Evolutionary conservation across 306 rosid genomes (phyloP).

Genomic region (Canavalia gladiata): DNA sequence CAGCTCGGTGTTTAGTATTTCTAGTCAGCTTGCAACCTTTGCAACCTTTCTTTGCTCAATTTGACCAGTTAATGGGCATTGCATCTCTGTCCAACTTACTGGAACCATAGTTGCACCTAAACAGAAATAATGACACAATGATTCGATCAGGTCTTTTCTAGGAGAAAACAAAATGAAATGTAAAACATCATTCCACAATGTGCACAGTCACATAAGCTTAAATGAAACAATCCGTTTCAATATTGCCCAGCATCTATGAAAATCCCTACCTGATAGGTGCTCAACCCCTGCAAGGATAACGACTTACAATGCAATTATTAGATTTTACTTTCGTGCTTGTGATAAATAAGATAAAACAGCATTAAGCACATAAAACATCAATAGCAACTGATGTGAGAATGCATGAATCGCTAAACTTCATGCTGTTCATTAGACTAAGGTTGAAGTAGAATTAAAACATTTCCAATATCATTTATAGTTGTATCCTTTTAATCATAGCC

Average conservation of each 20-base stretch:
- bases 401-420: slow-evolving; percentile 22
- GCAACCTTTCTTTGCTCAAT: slow-evolving; percentile 93
- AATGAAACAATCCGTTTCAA: slow-evolving; percentile 18
- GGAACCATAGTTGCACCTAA: slow-evolving; percentile 87
- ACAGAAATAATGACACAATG: slow-evolving; percentile 35
- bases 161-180: neutral
- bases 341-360: slow-evolving; percentile 4
- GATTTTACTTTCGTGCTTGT: slow-evolving; percentile 3
- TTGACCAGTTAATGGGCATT: slow-evolving; percentile 86
- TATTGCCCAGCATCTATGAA: slow-evolving; percentile 7
- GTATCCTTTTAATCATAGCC: neutral
- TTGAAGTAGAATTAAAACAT: slow-evolving; percentile 24
- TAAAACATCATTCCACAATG: neutral
- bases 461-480: slow-evolving; percentile 5
- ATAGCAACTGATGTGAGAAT: slow-evolving; percentile 7
- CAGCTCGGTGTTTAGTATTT: slow-evolving; percentile 30
- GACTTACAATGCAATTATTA: slow-evolving; percentile 25
- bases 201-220: slow-evolving; percentile 21
- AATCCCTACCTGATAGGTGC: slow-evolving; percentile 33
- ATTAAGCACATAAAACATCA: slow-evolving; percentile 2
- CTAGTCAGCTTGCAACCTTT: slow-evolving; percentile 69
- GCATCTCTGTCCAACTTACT: slow-evolving; percentile 95
- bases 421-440: neutral
- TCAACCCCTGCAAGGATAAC: slow-evolving; percentile 4
- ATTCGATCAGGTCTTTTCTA: neutral